phyloP scores from a whole-genome alignment of 768 basidiomycete genomes.

The Peribolospora baueri region DNA sequence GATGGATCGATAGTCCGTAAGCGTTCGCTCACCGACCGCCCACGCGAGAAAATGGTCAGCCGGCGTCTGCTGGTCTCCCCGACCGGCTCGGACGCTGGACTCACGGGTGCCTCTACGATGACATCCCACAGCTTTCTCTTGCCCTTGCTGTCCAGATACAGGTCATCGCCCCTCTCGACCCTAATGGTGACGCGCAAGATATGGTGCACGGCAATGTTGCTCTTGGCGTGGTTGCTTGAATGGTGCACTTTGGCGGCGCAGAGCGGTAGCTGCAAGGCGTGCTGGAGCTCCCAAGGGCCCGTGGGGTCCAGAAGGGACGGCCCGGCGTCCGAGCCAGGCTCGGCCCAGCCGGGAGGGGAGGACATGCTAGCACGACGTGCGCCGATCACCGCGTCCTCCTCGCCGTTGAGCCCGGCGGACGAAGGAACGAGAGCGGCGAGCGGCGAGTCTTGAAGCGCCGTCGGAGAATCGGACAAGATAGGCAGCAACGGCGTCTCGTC shows the following conservation, averaged over 20 bases:
- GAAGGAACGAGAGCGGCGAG: constrained; percentile 27
- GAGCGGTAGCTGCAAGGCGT: constrained; percentile 41
- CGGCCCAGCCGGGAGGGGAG: not conserved
- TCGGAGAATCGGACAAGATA: constrained; percentile 40
- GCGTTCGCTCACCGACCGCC: too few relatives aligned
- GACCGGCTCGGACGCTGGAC: too few relatives aligned
- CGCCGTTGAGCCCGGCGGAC: constrained; percentile 15
- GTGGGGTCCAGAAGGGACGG: constrained; percentile 22
- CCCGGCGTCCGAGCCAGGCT: constrained; percentile 14
- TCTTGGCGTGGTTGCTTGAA: constrained; percentile 52
- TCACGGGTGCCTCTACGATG: constrained; percentile 27
- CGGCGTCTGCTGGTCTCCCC: too few relatives aligned
- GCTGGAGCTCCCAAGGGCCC: constrained; percentile 68
- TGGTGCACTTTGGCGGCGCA: constrained; percentile 32
- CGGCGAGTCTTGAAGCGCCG: constrained; percentile 39
- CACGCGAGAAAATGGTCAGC: too few relatives aligned
- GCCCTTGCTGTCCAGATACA: constrained; percentile 36
- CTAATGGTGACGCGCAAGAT: constrained; percentile 56
- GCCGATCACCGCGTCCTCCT: not conserved
- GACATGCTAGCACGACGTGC: not conserved
- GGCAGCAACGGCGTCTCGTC: constrained; percentile 49
- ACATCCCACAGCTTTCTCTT: constrained; percentile 68
- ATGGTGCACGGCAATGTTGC: constrained; percentile 52
- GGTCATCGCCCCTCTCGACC: constrained; percentile 56
- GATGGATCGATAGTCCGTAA: too few relatives aligned